Evolutionary conservation across 257 asterid genomes (phyloP).

Genomic region (Solanum tarijense): DNA sequence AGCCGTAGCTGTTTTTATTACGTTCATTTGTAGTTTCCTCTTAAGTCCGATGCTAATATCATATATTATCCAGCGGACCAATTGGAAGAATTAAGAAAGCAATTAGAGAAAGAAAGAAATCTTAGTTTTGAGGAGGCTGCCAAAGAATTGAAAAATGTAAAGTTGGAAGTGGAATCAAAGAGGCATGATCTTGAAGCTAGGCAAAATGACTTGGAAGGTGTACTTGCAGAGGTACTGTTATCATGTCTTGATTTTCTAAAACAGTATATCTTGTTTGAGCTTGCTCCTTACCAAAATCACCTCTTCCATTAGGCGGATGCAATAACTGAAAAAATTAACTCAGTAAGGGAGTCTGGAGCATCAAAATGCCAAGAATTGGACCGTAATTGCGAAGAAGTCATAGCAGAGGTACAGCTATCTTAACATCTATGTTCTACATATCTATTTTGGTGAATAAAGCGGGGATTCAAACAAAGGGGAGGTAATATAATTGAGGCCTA

Average conservation of each 20-base stretch:
- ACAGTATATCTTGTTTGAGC: neutral
- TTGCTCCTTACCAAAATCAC: neutral
- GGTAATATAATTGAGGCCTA: neutral
- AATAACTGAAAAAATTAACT: slow-evolving; percentile 24
- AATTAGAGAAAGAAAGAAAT: slow-evolving; percentile 50
- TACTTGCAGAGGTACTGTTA: slow-evolving; percentile 48
- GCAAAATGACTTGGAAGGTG: slow-evolving; percentile 55
- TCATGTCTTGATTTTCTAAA: neutral
- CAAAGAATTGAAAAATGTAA: slow-evolving; percentile 53
- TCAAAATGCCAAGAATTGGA: slow-evolving; percentile 39
- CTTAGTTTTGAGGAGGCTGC: slow-evolving; percentile 29
- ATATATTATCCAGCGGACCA: slow-evolving; percentile 40
- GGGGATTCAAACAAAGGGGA: neutral
- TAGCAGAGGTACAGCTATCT: slow-evolving; percentile 34
- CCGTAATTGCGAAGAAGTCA: slow-evolving; percentile 51
- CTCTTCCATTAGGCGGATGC: slow-evolving; percentile 38
- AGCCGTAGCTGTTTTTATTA: slow-evolving; percentile 7
- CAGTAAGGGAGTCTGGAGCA: slow-evolving; percentile 46
- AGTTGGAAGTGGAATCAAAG: slow-evolving; percentile 48
- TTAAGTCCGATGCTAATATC: neutral
- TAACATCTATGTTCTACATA: neutral
- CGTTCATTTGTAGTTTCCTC: neutral
- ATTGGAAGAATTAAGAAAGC: slow-evolving; percentile 42
- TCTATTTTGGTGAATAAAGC: neutral
- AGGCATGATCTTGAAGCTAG: slow-evolving; percentile 38